A percentile compares a stretch with the other conserved stretches of the same genome.
Conservation (phyloP, 1,284 basidiomycete species). For the Moniliella sp. region DNA sequence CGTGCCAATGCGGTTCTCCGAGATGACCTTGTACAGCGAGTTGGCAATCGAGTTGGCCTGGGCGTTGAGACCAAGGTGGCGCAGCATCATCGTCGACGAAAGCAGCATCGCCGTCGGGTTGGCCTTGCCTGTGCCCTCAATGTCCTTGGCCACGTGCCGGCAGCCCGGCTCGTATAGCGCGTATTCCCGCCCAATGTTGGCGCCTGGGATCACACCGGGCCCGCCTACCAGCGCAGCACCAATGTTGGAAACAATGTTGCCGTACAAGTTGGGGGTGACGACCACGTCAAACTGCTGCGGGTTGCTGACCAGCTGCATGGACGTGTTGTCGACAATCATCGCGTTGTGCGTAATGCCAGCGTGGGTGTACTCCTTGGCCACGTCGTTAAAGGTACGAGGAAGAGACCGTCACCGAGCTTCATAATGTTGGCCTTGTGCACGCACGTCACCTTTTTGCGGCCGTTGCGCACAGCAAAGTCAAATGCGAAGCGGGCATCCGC, state of each 20-base stretch:
- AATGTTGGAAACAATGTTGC: constrained; percentile 92
- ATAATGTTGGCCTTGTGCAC: constrained; percentile 99
- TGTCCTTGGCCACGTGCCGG: constrained; percentile 89
- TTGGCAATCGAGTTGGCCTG: constrained; percentile 79
- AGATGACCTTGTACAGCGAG: constrained; percentile 69
- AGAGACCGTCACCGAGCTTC: constrained; percentile 97
- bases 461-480: constrained; percentile 96
- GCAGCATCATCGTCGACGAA: constrained; percentile 90
- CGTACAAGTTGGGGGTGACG: constrained; percentile 91
- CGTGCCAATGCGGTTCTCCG: constrained; percentile 67
- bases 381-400: constrained; percentile 92
- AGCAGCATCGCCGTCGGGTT: constrained; percentile 97
- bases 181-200: constrained; percentile 91
- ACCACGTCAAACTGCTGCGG: constrained; percentile 94
- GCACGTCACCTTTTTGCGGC: constrained; percentile 97
- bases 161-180: constrained; percentile 97
- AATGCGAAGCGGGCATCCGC: constrained; percentile 87
- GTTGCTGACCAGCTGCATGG: constrained; percentile 91
- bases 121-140: constrained; percentile 89
- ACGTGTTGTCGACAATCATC: constrained; percentile 99
- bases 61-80: constrained; percentile 85
- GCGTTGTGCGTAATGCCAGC: constrained; percentile 79
- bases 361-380: constrained; percentile 79
- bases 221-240: constrained; percentile 94
- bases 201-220: constrained; percentile 88